These are phyloP conservation scores for Adansonia gregorii DNA, from an alignment of 441 rosid species.

Conservation along the genomic window DNA sequence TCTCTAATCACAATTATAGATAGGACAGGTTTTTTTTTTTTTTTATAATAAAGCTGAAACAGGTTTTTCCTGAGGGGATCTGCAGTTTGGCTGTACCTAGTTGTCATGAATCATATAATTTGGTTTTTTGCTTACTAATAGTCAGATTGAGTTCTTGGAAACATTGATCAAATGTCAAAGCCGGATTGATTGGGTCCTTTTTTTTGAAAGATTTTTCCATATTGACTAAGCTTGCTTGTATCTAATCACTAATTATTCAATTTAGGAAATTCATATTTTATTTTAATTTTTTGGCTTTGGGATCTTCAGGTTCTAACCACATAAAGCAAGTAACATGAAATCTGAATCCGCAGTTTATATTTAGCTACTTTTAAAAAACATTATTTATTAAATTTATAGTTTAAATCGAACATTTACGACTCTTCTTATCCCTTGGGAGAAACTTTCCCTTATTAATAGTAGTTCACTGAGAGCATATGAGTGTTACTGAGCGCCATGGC, in stretches of 20 bases:
- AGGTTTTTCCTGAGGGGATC: neutral
- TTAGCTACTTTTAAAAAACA: too few relatives aligned
- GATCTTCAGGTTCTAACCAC: slow-evolving; percentile 9
- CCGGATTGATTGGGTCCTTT: neutral
- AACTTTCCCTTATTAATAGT: neutral
- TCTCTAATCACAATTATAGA: too few relatives aligned
- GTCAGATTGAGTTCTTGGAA: neutral
- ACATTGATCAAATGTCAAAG: slow-evolving; percentile 8
- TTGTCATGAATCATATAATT: slow-evolving; percentile 21
- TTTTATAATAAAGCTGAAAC: neutral
- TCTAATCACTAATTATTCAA: neutral
- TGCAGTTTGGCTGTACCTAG: slow-evolving; percentile 33
- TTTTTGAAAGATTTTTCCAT: slow-evolving; percentile 4
- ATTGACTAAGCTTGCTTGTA: slow-evolving; percentile 23
- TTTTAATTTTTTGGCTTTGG: neutral
- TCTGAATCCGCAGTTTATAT: too few relatives aligned
- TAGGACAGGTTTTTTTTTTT: too few relatives aligned
- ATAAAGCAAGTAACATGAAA: neutral
- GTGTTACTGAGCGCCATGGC: slow-evolving; percentile 1
- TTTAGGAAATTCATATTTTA: neutral
- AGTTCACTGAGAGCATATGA: slow-evolving; percentile 43
- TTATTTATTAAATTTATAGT: too few relatives aligned
- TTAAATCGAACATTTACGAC: too few relatives aligned
- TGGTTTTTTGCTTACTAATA: neutral
- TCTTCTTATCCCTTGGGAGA: too few relatives aligned